phyloP scores from a whole-genome alignment of 164 flowering plant species.

The Nymphaea thermarum region DNA sequence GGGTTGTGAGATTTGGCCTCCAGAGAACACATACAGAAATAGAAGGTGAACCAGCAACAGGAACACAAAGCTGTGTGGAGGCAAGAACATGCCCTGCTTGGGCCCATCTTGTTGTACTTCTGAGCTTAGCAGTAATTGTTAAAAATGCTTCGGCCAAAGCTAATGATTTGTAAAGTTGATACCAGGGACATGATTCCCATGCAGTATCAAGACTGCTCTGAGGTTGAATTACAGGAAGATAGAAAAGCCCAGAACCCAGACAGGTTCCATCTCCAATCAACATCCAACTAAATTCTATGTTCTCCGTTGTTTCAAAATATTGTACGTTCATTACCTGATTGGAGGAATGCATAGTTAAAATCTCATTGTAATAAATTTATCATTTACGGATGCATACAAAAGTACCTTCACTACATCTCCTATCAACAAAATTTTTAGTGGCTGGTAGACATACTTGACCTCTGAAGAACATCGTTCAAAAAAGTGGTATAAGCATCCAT shows the following conservation, averaged over 20 bases:
- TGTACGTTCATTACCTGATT: slow-evolving; percentile 50
- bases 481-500: neutral
- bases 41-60: slow-evolving; percentile 26
- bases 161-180: slow-evolving; percentile 41
- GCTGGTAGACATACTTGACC: slow-evolving; percentile 81
- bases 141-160: slow-evolving; percentile 49
- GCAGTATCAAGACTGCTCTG: slow-evolving; percentile 47
- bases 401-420: slow-evolving; percentile 53
- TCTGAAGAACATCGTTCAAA: slow-evolving; percentile 37
- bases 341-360: neutral
- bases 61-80: slow-evolving; percentile 59
- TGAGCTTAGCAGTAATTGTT: slow-evolving; percentile 48
- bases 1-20: neutral
- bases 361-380: neutral
- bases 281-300: slow-evolving; percentile 54
- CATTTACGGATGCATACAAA: neutral
- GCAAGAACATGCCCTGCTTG: slow-evolving; percentile 75
- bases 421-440: slow-evolving; percentile 53
- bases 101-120: slow-evolving; percentile 60
- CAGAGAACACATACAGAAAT: slow-evolving; percentile 39
- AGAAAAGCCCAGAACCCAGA: slow-evolving; percentile 60
- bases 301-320: slow-evolving; percentile 56
- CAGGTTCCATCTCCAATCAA: slow-evolving; percentile 59
- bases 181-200: slow-evolving; percentile 67
- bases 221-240: slow-evolving; percentile 53